phyloP scores from a whole-genome alignment of 371 early-diverging fungal species.

The Rhizopus arrhizus region DNA sequence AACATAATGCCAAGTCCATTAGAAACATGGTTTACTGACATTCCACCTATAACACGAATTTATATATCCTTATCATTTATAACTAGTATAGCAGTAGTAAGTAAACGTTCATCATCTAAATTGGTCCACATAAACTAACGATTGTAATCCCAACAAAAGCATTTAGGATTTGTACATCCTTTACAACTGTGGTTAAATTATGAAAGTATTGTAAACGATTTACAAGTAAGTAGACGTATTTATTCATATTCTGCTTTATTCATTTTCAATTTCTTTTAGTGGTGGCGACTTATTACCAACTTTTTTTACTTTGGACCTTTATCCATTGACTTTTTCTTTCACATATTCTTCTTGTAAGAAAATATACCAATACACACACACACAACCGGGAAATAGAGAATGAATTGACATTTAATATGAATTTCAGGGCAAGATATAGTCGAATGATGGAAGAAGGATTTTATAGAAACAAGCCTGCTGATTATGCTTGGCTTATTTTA shows the following conservation, averaged over 20 bases:
- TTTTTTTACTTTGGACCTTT: slow-evolving; percentile 91
- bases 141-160: slow-evolving; percentile 30
- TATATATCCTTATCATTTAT: slow-evolving; percentile 80
- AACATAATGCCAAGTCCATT: slow-evolving; percentile 62
- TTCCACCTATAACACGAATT: slow-evolving; percentile 84
- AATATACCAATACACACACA: background rate
- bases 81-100: slow-evolving; percentile 80
- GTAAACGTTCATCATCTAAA: slow-evolving; percentile 11
- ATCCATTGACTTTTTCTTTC: slow-evolving; percentile 88
- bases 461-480: slow-evolving; percentile 85
- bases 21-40: slow-evolving; percentile 91
- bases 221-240: slow-evolving; percentile 57
- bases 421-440: slow-evolving; percentile 78
- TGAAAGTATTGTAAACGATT: slow-evolving; percentile 62
- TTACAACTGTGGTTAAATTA: slow-evolving; percentile 83
- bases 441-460: slow-evolving; percentile 95
- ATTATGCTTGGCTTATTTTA: slow-evolving; percentile 87
- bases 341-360: slow-evolving; percentile 91
- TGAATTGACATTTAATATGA: background rate
- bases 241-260: background rate
- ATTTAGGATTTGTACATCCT: slow-evolving; percentile 71
- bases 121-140: background rate
- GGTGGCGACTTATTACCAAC: slow-evolving; percentile 90
- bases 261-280: slow-evolving; percentile 52
- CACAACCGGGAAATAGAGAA: background rate